These are phyloP conservation scores for Nitzschia palea DNA, from an alignment of 108 stramenopile genomes.

Conservation along the genomic window DNA sequence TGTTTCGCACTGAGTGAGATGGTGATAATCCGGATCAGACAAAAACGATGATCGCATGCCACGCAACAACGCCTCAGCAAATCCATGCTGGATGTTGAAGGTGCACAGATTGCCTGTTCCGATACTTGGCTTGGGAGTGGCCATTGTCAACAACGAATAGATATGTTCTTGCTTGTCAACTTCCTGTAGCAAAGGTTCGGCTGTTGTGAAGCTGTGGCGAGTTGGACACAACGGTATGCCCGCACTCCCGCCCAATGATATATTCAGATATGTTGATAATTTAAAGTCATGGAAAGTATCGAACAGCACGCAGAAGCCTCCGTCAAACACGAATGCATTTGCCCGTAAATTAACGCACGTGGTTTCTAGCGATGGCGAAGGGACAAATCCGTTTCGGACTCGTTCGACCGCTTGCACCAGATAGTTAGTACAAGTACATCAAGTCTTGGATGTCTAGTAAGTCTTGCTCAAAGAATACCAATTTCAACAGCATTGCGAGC, in stretches of 20 bases:
- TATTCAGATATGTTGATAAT: background rate
- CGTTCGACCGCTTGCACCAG: too few relatives aligned
- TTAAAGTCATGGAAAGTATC: background rate
- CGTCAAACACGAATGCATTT: too few relatives aligned
- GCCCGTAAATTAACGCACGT: too few relatives aligned
- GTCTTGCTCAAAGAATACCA: too few relatives aligned
- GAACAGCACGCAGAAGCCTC: too few relatives aligned
- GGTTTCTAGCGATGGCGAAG: too few relatives aligned
- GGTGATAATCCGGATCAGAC: conserved; percentile 90
- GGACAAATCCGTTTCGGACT: too few relatives aligned
- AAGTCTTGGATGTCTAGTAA: too few relatives aligned
- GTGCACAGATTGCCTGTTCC: conserved; percentile 80
- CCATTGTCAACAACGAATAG: conserved; percentile 25
- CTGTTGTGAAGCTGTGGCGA: background rate
- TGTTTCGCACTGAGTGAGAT: conserved; percentile 95
- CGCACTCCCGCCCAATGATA: conserved; percentile 5
- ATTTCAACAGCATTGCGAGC: too few relatives aligned
- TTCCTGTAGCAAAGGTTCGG: too few relatives aligned
- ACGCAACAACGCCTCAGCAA: conserved; percentile 92
- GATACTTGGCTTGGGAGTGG: conserved; percentile 51
- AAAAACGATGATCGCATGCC: conserved; percentile 96
- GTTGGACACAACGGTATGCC: conserved; percentile 13
- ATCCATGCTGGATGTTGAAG: conserved; percentile 98
- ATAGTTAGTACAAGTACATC: too few relatives aligned
- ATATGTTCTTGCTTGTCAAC: background rate